Evolutionary conservation across 1,139 yeast genomes (phyloP).

Genomic region (Geotrichum phurueaensis): DNA sequence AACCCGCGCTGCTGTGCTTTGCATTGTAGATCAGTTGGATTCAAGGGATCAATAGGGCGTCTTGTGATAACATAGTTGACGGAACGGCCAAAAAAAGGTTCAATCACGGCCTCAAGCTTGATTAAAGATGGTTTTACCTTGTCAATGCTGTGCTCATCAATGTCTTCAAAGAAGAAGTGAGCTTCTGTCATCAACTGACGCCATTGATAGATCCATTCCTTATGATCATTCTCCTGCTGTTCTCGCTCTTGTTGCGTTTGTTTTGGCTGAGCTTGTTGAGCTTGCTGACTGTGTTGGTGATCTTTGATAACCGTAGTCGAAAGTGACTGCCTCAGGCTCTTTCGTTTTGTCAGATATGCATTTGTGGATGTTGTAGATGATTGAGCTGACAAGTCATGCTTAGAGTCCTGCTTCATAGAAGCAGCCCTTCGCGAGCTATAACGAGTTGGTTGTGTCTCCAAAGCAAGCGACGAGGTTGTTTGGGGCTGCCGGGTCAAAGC

Average conservation of each 20-base stretch:
- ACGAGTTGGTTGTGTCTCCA: slow-evolving; percentile 11
- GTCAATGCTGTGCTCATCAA: slow-evolving; percentile 48
- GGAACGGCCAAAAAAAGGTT: slow-evolving; percentile 67
- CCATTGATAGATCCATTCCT: slow-evolving; percentile 78
- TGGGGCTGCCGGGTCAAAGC: neutral
- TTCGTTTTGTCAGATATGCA: neutral
- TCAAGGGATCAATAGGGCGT: slow-evolving; percentile 40
- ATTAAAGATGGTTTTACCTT: slow-evolving; percentile 42
- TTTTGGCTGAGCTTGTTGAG: slow-evolving; percentile 3
- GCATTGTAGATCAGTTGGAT: slow-evolving; percentile 58
- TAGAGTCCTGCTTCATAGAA: slow-evolving; percentile 2
- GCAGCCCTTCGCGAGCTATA: slow-evolving; percentile 7
- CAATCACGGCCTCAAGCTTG: slow-evolving; percentile 41
- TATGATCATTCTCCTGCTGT: slow-evolving; percentile 18
- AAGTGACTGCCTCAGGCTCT: slow-evolving; percentile 2
- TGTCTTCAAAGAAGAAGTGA: slow-evolving; percentile 72
- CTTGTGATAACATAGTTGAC: slow-evolving; percentile 83
- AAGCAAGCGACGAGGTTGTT: slow-evolving; percentile 8
- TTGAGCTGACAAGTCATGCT: neutral
- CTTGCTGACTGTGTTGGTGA: slow-evolving; percentile 4
- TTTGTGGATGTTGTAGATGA: neutral
- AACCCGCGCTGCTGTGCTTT: slow-evolving; percentile 54
- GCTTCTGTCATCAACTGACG: slow-evolving; percentile 66
- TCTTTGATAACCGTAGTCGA: neutral
- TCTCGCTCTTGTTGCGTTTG: slow-evolving; percentile 1